Conservation (phyloP, 2,329 filamentous ascomycete species). For the Trichoderma pleuroti region DNA sequence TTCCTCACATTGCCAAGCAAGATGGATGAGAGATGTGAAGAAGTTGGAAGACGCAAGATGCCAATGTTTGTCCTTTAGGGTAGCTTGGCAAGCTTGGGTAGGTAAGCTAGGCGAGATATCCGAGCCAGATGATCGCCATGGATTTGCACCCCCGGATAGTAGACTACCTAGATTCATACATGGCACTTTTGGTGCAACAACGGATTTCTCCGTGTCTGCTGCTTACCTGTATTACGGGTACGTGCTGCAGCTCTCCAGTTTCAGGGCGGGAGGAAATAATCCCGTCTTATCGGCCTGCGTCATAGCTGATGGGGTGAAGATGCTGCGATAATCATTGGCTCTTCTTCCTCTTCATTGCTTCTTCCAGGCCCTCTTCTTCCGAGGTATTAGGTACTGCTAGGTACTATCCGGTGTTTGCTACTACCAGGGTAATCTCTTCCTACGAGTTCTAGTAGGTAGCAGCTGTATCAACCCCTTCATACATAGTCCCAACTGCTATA, state of each 20-base stretch:
- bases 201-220: not conserved
- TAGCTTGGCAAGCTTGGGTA: not conserved
- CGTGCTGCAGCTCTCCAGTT: not conserved
- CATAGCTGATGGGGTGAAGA: not conserved
- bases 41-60: not conserved
- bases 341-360: not conserved
- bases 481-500: not conserved
- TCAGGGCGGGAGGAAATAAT: not conserved
- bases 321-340: not conserved
- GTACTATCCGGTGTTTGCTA: not conserved
- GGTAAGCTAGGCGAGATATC: not conserved
- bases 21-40: too few species aligned
- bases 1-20: not conserved
- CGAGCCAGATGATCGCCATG: not conserved
- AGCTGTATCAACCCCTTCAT: not conserved
- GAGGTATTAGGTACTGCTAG: too few species aligned
- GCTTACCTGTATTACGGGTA: not conserved
- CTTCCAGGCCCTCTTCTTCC: not conserved
- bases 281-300: not conserved
- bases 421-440: not conserved
- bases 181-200: not conserved
- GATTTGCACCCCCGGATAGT: not conserved
- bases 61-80: not conserved
- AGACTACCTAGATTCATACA: not conserved
- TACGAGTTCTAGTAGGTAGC: not conserved